Conservation (phyloP, 2,329 filamentous ascomycete species). For the Colletotrichum endophyticum region DNA sequence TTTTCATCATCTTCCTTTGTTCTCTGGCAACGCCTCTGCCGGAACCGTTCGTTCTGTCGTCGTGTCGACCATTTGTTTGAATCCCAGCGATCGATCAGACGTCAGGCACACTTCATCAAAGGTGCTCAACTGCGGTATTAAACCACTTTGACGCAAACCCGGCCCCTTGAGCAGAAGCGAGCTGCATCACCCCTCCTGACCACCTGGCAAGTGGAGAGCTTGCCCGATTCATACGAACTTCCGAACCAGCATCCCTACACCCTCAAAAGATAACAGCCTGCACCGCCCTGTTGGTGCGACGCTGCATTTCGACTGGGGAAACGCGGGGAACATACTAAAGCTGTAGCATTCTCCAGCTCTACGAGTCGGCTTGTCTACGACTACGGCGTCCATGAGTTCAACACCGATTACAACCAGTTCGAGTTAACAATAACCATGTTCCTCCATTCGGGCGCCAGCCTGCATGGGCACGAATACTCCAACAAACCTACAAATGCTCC, state of each 20-base stretch:
- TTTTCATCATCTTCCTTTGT: conserved; percentile 14
- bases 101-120: background rate
- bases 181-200: conserved; percentile 1
- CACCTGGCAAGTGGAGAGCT: conserved; percentile 5
- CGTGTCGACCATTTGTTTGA: conserved; percentile 7
- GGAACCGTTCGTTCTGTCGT: conserved; percentile 1
- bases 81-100: background rate
- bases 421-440: conserved; percentile 48
- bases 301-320: background rate
- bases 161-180: background rate
- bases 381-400: background rate
- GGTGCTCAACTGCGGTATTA: background rate
- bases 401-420: background rate
- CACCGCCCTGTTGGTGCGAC: background rate
- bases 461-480: conserved; percentile 66
- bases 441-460: conserved; percentile 62
- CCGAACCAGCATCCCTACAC: background rate
- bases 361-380: background rate
- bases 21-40: conserved; percentile 5
- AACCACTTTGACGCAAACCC: background rate
- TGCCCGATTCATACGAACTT: background rate
- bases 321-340: conserved; percentile 1
- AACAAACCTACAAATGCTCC: conserved; percentile 31
- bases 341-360: background rate
- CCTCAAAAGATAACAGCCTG: background rate